Percentiles rank a stretch among this genome's conserved stretches.
Conservation (phyloP, 2,329 filamentous ascomycete species). For the Aspergillus sp. region DNA sequence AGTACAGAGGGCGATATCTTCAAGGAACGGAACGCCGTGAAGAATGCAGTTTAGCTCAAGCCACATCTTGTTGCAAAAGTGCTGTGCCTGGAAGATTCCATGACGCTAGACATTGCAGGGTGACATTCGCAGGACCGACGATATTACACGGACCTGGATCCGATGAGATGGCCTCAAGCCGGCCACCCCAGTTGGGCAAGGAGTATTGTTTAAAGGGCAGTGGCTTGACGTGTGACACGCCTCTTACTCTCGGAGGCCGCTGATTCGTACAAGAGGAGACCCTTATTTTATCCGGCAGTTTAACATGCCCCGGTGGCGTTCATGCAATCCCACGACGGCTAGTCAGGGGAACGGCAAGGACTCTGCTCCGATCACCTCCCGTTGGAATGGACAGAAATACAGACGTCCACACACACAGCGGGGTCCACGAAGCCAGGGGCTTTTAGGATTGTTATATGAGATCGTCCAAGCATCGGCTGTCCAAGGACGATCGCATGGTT, state of each 20-base stretch:
- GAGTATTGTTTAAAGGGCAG: background rate
- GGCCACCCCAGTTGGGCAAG: background rate
- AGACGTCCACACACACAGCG: too few species aligned
- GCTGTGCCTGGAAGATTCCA: background rate
- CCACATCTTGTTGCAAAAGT: background rate
- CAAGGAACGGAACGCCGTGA: background rate
- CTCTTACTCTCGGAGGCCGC: background rate
- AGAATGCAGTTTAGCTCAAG: background rate
- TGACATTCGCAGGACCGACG: background rate
- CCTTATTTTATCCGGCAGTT: background rate
- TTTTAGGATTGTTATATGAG: too few species aligned
- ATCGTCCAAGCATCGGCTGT: too few species aligned
- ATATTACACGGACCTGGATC: background rate
- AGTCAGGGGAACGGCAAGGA: background rate
- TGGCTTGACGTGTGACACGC: background rate
- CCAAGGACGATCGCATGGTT: background rate
- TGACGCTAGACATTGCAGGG: background rate
- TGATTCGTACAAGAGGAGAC: background rate
- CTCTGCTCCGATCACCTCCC: background rate
- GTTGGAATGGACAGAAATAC: too few species aligned
- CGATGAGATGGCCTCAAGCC: background rate
- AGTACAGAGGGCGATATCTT: background rate
- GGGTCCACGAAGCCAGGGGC: too few species aligned
- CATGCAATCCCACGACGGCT: background rate
- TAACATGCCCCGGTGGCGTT: background rate